Conservation (phyloP, 495 filamentous ascomycete genomes). For the Xylaria telfairii region DNA sequence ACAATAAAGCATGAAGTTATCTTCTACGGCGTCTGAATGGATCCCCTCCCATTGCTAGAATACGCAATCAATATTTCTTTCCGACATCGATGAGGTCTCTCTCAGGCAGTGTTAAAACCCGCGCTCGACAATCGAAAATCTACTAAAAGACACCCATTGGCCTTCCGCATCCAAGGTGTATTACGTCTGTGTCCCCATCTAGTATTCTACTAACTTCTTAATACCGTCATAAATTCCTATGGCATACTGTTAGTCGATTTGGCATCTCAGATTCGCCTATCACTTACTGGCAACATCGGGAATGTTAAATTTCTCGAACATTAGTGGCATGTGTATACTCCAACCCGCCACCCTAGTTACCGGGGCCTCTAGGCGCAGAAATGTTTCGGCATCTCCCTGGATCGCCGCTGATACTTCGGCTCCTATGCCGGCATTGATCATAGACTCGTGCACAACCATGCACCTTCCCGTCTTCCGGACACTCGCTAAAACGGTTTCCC, state of each 20-base stretch:
- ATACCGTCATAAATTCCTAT: slow-evolving; percentile 62
- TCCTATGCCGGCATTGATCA: slow-evolving; percentile 93
- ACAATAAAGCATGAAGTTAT: not conserved
- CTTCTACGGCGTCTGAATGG: not conserved
- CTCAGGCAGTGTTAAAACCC: not conserved
- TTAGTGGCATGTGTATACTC: slow-evolving; percentile 83
- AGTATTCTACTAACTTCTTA: slow-evolving; percentile 54
- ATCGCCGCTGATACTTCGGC: slow-evolving; percentile 93
- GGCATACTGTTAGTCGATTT: slow-evolving; percentile 32
- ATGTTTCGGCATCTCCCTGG: slow-evolving; percentile 80
- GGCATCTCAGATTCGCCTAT: not conserved
- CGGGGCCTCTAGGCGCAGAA: slow-evolving; percentile 88
- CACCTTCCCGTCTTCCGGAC: slow-evolving; percentile 90
- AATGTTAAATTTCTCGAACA: slow-evolving; percentile 86
- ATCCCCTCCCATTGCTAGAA: not conserved
- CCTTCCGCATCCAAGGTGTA: not conserved
- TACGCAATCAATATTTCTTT: not conserved
- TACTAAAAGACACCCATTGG: not conserved
- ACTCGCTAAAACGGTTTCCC: slow-evolving; percentile 79
- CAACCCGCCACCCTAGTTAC: slow-evolving; percentile 90
- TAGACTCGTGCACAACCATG: slow-evolving; percentile 93
- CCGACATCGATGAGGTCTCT: not conserved
- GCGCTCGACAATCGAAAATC: not conserved
- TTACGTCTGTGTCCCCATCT: slow-evolving; percentile 21
- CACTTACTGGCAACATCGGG: slow-evolving; percentile 91